phyloP scores from a whole-genome alignment of 2,329 filamentous ascomycete species.

The Madurella fahalii region DNA sequence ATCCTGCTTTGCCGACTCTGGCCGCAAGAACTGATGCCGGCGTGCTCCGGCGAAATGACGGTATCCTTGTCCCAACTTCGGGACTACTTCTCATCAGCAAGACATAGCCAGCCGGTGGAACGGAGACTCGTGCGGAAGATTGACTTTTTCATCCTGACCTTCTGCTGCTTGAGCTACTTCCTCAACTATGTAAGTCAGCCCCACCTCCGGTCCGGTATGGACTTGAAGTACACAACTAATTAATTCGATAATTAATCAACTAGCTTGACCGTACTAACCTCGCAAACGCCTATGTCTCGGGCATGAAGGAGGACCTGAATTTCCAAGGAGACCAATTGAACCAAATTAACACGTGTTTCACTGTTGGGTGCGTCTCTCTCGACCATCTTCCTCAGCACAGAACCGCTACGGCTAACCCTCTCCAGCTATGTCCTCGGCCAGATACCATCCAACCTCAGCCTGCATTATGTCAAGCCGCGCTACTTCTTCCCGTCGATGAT shows the following conservation, averaged over 20 bases:
- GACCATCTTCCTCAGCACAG: not conserved
- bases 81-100: constrained; percentile 31
- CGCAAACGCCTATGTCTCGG: constrained; percentile 52
- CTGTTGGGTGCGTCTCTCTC: constrained; percentile 35
- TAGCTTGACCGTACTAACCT: constrained; percentile 49
- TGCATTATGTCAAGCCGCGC: constrained; percentile 61
- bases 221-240: not conserved
- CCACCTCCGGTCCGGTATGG: too few species aligned
- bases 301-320: constrained; percentile 48
- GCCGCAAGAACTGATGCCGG: too few species aligned
- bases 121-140: constrained; percentile 52
- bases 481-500: constrained; percentile 62
- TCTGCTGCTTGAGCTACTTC: constrained; percentile 58
- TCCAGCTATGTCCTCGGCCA: constrained; percentile 49
- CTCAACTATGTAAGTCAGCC: constrained; percentile 45
- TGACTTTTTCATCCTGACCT: constrained; percentile 61
- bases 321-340: constrained; percentile 49
- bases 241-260: not conserved
- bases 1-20: too few species aligned
- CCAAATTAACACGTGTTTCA: constrained; percentile 50
- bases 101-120: constrained; percentile 33
- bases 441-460: constrained; percentile 56
- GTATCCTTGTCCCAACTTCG: constrained; percentile 20
- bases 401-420: not conserved
- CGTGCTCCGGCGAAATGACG: not conserved